Conservation (phyloP, 2,329 filamentous ascomycete genomes). For the Fusarium begoniae region DNA sequence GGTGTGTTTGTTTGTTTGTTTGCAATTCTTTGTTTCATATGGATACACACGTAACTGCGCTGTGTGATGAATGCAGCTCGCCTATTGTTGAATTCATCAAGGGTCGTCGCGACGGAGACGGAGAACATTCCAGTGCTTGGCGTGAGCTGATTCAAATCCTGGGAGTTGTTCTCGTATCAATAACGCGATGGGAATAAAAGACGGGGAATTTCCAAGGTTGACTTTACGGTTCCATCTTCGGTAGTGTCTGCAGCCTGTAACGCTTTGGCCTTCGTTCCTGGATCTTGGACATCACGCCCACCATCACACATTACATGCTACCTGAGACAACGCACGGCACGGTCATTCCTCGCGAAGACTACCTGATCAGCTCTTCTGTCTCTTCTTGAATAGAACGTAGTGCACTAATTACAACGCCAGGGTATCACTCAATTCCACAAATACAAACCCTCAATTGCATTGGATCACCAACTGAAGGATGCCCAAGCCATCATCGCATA, state of each 20-base stretch:
- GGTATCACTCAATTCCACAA: background rate
- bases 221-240: background rate
- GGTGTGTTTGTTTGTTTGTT: background rate
- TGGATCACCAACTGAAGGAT: background rate
- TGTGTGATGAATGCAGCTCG: conserved; percentile 24
- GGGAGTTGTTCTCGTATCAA: background rate
- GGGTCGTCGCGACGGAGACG: background rate
- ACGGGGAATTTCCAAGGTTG: background rate
- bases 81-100: conserved; percentile 10
- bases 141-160: background rate
- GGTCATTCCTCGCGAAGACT: background rate
- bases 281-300: background rate
- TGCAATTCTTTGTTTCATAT: background rate
- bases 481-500: background rate
- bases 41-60: background rate
- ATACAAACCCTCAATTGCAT: background rate
- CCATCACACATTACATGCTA: background rate
- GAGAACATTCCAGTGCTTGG: background rate
- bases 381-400: background rate
- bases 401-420: background rate
- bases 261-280: background rate
- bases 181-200: background rate
- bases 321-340: background rate
- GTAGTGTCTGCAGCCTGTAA: background rate
- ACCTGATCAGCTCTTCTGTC: background rate